Evolutionary conservation across 148 eudicot genomes (phyloP), one percentile per base, ranked within the genome.

Genomic region (Chenopodium formosanum): DNA sequence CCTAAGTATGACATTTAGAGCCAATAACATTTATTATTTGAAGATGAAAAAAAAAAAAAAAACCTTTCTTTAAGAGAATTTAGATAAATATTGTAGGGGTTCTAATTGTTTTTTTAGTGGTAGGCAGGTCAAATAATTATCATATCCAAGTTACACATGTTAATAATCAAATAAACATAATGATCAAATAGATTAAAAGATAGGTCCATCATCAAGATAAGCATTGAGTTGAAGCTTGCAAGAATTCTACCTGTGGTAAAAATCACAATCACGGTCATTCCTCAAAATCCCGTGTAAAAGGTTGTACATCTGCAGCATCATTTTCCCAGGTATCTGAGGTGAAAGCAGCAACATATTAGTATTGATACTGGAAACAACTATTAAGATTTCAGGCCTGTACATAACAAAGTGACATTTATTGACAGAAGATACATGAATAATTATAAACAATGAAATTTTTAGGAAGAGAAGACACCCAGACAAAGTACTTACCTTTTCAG

Each of bases 241-340:
- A 74, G 8, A 53, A 29, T 50, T 80, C 62, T 88, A 90, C 99
- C 99, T 85, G 72, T 95, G 97, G 83, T 95, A 94, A 90, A 95
- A 95, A 87, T 95, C 99, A 87, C 97, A 95, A 86, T 95, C 99
- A 74, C 97, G 92, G 67, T 95, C 99, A 85, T 88, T 89, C 77
- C 91, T 90, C 85, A 92, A 86, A 83, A 95, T 91, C 80, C 94
- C 92, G 81, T 95, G 95, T 88, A 95, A 84, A 78, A 95, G 92
- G 87, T 95, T 95, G 89, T 95, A 94, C 78, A 90, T 87, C 83
- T 95, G 99, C 85, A 95, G 87, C 91, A 95, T 86, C 97, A 95
- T 93, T 88, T 95, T 95, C 80, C 97, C 92, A 56, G 99, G 99
- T 77, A 95, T 86, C 99, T 95, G 87, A 48, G 70, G 83, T 70